These are phyloP conservation scores for Tolypocladium nubicola DNA, from an alignment of 2,329 filamentous ascomycete genomes.

Conservation along the genomic window DNA sequence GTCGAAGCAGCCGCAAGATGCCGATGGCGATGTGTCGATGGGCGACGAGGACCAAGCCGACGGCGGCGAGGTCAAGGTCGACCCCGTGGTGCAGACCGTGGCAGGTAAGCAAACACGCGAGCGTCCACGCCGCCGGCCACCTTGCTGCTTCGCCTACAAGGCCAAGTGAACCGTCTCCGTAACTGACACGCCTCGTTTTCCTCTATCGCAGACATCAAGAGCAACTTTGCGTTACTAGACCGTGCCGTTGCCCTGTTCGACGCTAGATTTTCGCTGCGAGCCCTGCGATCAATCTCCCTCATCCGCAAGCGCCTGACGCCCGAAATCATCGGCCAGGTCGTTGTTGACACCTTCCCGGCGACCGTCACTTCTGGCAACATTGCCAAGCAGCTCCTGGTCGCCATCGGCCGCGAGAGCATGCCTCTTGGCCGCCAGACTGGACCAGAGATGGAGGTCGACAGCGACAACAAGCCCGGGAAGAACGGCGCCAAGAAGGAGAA, in stretches of 20 bases:
- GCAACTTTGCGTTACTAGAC: slow-evolving; percentile 85
- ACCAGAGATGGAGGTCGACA: slow-evolving; percentile 65
- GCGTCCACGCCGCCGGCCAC: too few relatives aligned
- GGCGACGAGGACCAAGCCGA: slow-evolving; percentile 47
- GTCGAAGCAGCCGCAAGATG: slow-evolving; percentile 44
- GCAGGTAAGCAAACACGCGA: slow-evolving; percentile 35
- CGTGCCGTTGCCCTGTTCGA: slow-evolving; percentile 90
- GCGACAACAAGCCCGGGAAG: slow-evolving; percentile 43
- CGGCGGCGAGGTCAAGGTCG: slow-evolving; percentile 44
- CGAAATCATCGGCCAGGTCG: slow-evolving; percentile 70
- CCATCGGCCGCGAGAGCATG: slow-evolving; percentile 56
- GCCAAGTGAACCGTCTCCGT: neutral
- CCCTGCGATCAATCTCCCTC: slow-evolving; percentile 88
- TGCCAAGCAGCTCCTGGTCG: slow-evolving; percentile 59
- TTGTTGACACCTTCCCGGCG: slow-evolving; percentile 68
- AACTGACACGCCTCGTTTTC: slow-evolving; percentile 6
- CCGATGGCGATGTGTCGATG: slow-evolving; percentile 64
- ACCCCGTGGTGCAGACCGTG: slow-evolving; percentile 49
- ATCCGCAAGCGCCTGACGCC: slow-evolving; percentile 83
- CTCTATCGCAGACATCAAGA: slow-evolving; percentile 67
- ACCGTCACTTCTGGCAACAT: slow-evolving; percentile 49
- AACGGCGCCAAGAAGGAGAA: slow-evolving; percentile 52
- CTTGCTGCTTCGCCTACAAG: neutral
- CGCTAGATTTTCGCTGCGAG: slow-evolving; percentile 86
- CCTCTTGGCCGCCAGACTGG: slow-evolving; percentile 46